Percentiles rank a stretch among this genome's conserved stretches.
Evolutionary conservation across 768 basidiomycete genomes (phyloP).

Genomic region (Paxillus ammoniavirescens): DNA sequence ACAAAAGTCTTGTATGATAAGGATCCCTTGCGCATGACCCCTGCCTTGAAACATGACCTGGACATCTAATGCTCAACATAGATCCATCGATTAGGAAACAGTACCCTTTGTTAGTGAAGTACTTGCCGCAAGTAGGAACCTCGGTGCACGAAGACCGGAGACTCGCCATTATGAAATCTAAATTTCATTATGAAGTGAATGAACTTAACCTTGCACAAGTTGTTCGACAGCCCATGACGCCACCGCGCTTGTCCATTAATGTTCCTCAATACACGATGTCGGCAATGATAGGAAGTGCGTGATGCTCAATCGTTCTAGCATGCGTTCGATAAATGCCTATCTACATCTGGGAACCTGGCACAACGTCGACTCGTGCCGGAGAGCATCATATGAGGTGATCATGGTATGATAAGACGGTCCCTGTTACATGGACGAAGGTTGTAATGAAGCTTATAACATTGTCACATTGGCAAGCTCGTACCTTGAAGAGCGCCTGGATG

Average conservation of each 20-base stretch:
- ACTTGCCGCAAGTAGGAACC: constrained; percentile 23
- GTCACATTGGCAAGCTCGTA: constrained; percentile 23
- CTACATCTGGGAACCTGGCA: constrained; percentile 23
- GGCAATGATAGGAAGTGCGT: constrained; percentile 23
- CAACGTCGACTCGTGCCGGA: constrained; percentile 11
- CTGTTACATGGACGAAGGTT: constrained; percentile 3
- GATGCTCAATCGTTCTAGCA: constrained; percentile 15
- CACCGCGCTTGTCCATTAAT: constrained; percentile 32
- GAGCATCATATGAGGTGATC: constrained; percentile 10
- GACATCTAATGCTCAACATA: constrained; percentile 19
- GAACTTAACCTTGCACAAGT: constrained; percentile 36
- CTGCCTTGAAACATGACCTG: constrained; percentile 22
- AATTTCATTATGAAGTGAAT: constrained; percentile 42
- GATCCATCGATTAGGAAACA: constrained; percentile 32
- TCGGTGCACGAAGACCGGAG: constrained; percentile 34
- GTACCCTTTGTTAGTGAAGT: constrained; percentile 21
- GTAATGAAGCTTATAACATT: constrained; percentile 22
- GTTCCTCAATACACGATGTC: constrained; percentile 31
- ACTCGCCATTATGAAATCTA: constrained; percentile 35
- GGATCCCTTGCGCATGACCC: constrained; percentile 35
- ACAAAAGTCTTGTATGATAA: constrained; percentile 43
- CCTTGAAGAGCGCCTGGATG: constrained; percentile 16
- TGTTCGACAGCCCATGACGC: constrained; percentile 31
- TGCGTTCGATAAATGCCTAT: constrained; percentile 22
- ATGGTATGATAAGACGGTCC: constrained; percentile 26